Conservation (phyloP, 2,329 filamentous ascomycete genomes). For the Aspergillus piperis region DNA sequence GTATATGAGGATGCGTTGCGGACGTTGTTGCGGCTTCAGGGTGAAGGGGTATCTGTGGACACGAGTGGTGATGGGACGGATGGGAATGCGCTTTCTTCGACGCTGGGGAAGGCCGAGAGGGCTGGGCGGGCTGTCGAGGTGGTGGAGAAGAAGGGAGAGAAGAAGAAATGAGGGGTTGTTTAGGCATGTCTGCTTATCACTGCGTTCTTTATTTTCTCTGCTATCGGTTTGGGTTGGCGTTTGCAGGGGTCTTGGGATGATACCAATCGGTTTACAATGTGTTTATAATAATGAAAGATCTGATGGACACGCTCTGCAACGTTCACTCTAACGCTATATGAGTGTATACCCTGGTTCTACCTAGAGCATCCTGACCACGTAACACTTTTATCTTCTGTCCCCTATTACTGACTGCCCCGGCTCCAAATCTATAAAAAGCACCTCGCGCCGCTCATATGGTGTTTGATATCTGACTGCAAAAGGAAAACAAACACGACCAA, state of each 20-base stretch:
- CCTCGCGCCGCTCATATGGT: slow-evolving; percentile 18
- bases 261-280: slow-evolving; percentile 4
- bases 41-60: slow-evolving; percentile 28
- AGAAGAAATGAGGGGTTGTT: slow-evolving; percentile 36
- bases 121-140: slow-evolving; percentile 48
- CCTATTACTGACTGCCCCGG: slow-evolving; percentile 13
- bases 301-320: neutral
- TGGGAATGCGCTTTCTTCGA: slow-evolving; percentile 45
- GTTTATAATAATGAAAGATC: neutral
- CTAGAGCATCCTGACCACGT: slow-evolving; percentile 2
- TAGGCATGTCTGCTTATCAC: slow-evolving; percentile 10
- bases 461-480: slow-evolving; percentile 20
- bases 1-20: slow-evolving; percentile 45
- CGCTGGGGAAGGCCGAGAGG: slow-evolving; percentile 50
- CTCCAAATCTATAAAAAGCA: slow-evolving; percentile 20
- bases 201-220: slow-evolving; percentile 6
- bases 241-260: slow-evolving; percentile 5
- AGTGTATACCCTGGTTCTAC: neutral
- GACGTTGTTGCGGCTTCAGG: slow-evolving; percentile 43
- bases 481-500: neutral
- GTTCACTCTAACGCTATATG: neutral
- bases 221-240: slow-evolving; percentile 10
- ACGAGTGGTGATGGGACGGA: slow-evolving; percentile 26
- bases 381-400: slow-evolving; percentile 12
- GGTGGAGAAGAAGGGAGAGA: slow-evolving; percentile 35